Conservation (phyloP, 768 basidiomycete genomes). For the Kockovaella imperatae region DNA sequence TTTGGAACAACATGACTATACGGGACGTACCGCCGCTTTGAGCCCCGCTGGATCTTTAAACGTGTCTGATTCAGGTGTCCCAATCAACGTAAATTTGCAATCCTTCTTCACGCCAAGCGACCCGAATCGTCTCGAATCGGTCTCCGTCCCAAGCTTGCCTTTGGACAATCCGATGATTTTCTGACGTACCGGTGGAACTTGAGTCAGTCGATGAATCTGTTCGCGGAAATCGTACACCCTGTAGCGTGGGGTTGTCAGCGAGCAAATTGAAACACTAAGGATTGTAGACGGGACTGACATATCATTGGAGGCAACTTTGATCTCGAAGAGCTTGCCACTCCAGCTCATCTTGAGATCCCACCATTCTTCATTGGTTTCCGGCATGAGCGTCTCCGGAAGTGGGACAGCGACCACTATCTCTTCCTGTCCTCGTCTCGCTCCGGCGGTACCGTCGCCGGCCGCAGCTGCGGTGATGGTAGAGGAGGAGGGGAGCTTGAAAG, state of each 20-base stretch:
- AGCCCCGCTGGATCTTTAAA: constrained; percentile 73
- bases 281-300: too few species aligned
- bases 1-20: background rate
- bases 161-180: constrained; percentile 80
- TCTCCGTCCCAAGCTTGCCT: constrained; percentile 71
- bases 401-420: constrained; percentile 5
- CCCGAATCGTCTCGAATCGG: constrained; percentile 54
- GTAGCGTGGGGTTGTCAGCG: background rate
- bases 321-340: constrained; percentile 59
- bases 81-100: constrained; percentile 75
- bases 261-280: too few species aligned
- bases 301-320: constrained; percentile 69
- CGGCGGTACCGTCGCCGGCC: too few species aligned
- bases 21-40: too few species aligned
- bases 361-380: constrained; percentile 25
- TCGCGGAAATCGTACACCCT: constrained; percentile 77
- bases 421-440: too few species aligned
- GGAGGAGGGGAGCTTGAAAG: too few species aligned
- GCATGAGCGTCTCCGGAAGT: constrained; percentile 6
- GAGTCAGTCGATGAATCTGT: constrained; percentile 59
- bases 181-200: constrained; percentile 73
- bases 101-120: constrained; percentile 33
- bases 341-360: constrained; percentile 58
- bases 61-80: constrained; percentile 76
- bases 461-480: too few species aligned